Evolutionary conservation across 164 flowering plant species (phyloP).

Genomic region (Akebia trifoliata): DNA sequence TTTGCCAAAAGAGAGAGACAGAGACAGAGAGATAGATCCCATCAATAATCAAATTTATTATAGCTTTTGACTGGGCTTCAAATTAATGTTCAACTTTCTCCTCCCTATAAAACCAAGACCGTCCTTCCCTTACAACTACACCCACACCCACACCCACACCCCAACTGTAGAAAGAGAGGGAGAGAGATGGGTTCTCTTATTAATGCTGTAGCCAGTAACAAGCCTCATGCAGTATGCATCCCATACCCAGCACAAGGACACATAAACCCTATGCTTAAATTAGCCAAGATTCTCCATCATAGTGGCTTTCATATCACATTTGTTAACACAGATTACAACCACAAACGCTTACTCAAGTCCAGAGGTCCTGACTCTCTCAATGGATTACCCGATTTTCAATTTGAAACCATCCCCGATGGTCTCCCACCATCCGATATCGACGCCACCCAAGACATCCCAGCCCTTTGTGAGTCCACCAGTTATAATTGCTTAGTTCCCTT

Average conservation of each 20-base stretch:
- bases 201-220: no score
- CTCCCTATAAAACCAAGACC: no score
- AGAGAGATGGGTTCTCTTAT: no score
- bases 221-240: conserved; percentile 35
- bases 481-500: conserved; percentile 28
- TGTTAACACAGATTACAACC: conserved; percentile 38
- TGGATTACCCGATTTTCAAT: conserved; percentile 30
- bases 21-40: no score
- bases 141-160: no score
- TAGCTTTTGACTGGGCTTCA: no score
- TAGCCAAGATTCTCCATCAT: conserved; percentile 34
- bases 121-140: no score
- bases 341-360: conserved; percentile 32
- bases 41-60: no score
- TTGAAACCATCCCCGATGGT: conserved; percentile 46
- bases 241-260: conserved; percentile 43
- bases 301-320: conserved; percentile 37
- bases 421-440: conserved; percentile 34
- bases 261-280: conserved; percentile 30
- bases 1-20: no score
- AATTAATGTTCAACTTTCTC: no score
- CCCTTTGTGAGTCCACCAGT: conserved; percentile 28
- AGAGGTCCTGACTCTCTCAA: conserved; percentile 30
- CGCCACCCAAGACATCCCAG: conserved; percentile 39
- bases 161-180: no score